Conservation (phyloP, 2,329 filamentous ascomycete genomes). For the Fusarium protoensiforme region DNA sequence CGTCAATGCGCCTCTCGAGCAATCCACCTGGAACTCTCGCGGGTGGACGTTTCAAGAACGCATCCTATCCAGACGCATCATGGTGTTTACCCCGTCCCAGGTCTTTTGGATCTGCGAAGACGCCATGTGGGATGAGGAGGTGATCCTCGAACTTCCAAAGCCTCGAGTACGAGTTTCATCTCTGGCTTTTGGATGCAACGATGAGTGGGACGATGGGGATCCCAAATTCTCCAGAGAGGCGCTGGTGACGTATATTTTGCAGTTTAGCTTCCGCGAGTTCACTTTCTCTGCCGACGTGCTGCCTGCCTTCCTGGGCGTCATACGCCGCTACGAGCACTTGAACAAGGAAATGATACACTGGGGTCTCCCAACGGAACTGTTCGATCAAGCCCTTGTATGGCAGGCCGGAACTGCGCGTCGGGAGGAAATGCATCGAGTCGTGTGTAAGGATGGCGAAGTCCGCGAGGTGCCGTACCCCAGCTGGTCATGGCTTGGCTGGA, state of each 20-base stretch:
- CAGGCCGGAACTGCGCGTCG: background rate
- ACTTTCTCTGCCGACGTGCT: constrained; percentile 13
- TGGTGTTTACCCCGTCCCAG: constrained; percentile 16
- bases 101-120: constrained; percentile 19
- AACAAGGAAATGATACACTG: constrained; percentile 15
- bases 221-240: background rate
- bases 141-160: constrained; percentile 4
- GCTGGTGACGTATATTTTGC: background rate
- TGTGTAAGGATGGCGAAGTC: background rate
- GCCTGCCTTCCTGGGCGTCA: constrained; percentile 10
- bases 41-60: constrained; percentile 29
- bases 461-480: background rate
- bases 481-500: background rate
- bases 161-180: background rate
- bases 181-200: constrained; percentile 5
- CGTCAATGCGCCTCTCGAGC: background rate
- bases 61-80: constrained; percentile 5
- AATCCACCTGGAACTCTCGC: background rate
- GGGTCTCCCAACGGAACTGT: background rate
- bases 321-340: constrained; percentile 21
- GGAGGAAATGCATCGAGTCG: background rate
- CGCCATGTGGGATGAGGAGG: constrained; percentile 26
- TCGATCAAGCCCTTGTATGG: constrained; percentile 19
- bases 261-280: constrained; percentile 11
- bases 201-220: constrained; percentile 13